Base-by-base conservation (phyloP, 768 basidiomycete species). In the Tylopilus cervinicoccineus region DNA sequence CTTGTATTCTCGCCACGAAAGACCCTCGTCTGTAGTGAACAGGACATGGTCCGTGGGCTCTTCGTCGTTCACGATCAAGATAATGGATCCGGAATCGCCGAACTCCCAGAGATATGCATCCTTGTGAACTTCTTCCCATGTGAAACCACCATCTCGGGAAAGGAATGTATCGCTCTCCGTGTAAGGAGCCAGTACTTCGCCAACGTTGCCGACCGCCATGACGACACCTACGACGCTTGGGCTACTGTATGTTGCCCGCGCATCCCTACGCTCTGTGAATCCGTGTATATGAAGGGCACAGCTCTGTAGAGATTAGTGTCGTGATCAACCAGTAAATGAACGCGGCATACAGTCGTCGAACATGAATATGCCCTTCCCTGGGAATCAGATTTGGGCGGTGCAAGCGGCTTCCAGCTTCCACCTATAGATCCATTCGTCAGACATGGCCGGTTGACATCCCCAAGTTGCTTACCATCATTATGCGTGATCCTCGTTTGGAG, bases 61-160 rank as follows among this genome's bases (percentile, higher is more conserved):
- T 64, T 98, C 95, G 65, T 99, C 96, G 66, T 98, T 97, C 37
- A 83, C 92, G 72, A 99, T 86, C 56, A 99, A 74, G 29, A 98
- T 76, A 48, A 99, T 76, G 2, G 94, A 93, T 5, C 96, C 96
- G 0, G 91, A 95, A 70, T 98, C 96, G 24, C 95, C 95, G 58
- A 95, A 98, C 64, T 94, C 93, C 93, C 92, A 99, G 32, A 97
- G 76, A 62, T 98, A 88, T 0, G 96, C 95, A 56, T 95, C 94
- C 65, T 99, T 99, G 73, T 93, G 93, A 0, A 99, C 86, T 70
- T 99, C 96, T 64, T 96, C 83, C 96, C 96, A 99, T 0, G 90
- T 93, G 70, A 96, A 96, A 9, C 96, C 96, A 2, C 83, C 96
- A 58, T 99, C 92, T 5, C 96, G 90, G 47, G 90, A 92, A 34